Evolutionary conservation across 176 grass and related monocot genomes (phyloP), one percentile per base, ranked within the genome.

Genomic region (Aegilops longissima): DNA sequence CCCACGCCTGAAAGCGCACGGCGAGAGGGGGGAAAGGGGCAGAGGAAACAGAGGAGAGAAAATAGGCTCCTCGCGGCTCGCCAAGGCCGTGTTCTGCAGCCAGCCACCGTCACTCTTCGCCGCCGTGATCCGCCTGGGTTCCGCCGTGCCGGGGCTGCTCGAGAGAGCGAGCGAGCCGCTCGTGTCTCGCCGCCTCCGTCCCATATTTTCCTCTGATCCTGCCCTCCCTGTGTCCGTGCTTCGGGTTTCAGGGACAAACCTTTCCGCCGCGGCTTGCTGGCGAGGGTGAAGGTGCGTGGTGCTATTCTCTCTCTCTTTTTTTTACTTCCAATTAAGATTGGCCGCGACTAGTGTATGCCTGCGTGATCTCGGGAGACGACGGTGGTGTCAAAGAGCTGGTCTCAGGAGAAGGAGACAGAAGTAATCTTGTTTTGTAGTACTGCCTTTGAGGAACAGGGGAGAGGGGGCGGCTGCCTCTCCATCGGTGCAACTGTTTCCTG

Each of bases 111-210:
- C 54, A 9, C 54, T 59, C 54, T 21, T 3, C 54, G 18, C 54
- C 64, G 35, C 45, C 9, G 83, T 56, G 79, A 83, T 86, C 88
- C 84, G 79, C 40, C 75, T 29, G 4, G 36, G 56, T 9, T 21
- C 56, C 56, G 56, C 56, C 56, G 56, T 21, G 56, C 56, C 56
- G 56, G 56, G 56, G 18, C 56, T 59, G 2, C 63, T 66, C 12
- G 63, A 52, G 14, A 17, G 5, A 52, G 49, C 61, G 61, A 63
- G 61, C 4, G 61, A 13, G 24, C 5, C 61, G 23, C 23, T 8
- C 21, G 0, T 10, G 23, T 0, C 63, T 16, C 63, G 63, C 63
- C 63, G 63, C 63, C 25, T 66, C 63, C 25, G 63, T 0, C 24
- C 10, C 16, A 2, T 54, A 54, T 54, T 7, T 29, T 69, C 20